These are phyloP conservation scores for Tulasnella sp. DNA, from an alignment of 768 basidiomycete species.

Conservation along the genomic window DNA sequence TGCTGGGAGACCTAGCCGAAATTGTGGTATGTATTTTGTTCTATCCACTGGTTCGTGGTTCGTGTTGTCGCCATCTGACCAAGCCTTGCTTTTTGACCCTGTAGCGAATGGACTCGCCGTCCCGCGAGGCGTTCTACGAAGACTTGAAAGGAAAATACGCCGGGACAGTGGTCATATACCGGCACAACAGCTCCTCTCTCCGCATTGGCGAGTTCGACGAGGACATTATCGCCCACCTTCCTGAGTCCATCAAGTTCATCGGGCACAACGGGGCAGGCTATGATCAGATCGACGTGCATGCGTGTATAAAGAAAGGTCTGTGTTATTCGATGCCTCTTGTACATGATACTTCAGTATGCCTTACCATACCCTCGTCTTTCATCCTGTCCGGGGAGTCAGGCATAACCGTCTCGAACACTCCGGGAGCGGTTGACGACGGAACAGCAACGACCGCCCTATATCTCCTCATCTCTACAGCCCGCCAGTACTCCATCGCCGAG, in stretches of 20 bases:
- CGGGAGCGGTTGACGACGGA: slow-evolving; percentile 80
- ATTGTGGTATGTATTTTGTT: slow-evolving; percentile 48
- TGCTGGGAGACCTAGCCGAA: slow-evolving; percentile 59
- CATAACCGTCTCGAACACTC: slow-evolving; percentile 77
- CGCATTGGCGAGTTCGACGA: slow-evolving; percentile 69
- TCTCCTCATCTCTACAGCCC: slow-evolving; percentile 64
- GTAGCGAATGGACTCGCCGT: slow-evolving; percentile 45
- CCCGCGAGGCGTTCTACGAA: slow-evolving; percentile 57
- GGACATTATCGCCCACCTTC: slow-evolving; percentile 59
- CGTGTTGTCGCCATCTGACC: background rate
- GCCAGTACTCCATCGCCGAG: slow-evolving; percentile 61
- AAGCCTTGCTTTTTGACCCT: background rate
- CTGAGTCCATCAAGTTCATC: slow-evolving; percentile 66
- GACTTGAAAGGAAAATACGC: slow-evolving; percentile 61
- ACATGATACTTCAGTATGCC: too few species aligned
- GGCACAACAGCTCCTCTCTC: slow-evolving; percentile 54
- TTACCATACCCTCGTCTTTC: background rate
- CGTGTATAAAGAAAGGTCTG: slow-evolving; percentile 58
- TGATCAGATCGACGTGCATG: slow-evolving; percentile 70
- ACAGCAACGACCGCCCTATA: slow-evolving; percentile 84
- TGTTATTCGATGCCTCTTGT: too few species aligned
- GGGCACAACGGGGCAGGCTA: slow-evolving; percentile 91
- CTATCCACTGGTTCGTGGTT: background rate
- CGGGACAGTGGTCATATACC: slow-evolving; percentile 63
- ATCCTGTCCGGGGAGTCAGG: slow-evolving; percentile 36